phyloP scores from a whole-genome alignment of 768 basidiomycete species.

The Trichaptum fuscoviolaceum region DNA sequence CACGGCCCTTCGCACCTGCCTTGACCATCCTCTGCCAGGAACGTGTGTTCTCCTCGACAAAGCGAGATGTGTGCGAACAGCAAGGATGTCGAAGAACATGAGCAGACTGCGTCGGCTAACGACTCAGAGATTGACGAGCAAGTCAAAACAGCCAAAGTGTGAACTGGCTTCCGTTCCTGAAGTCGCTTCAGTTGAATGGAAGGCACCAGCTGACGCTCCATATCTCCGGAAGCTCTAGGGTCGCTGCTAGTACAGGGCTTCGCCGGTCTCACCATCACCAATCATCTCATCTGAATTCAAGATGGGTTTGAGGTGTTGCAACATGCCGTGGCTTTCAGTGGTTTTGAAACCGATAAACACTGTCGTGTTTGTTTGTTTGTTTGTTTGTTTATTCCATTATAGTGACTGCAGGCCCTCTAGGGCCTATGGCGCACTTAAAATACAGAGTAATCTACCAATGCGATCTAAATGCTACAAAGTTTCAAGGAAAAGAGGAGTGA shows the following conservation, averaged over 20 bases:
- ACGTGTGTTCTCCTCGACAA: not conserved
- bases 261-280: too few species aligned
- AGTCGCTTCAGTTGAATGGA: not conserved
- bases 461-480: not conserved
- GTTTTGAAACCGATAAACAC: too few species aligned
- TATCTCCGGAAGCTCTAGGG: not conserved
- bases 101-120: not conserved
- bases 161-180: not conserved
- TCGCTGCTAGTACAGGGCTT: too few species aligned
- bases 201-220: not conserved
- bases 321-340: too few species aligned
- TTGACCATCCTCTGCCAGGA: not conserved
- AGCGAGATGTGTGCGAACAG: not conserved
- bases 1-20: not conserved
- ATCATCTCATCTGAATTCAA: too few species aligned
- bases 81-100: not conserved
- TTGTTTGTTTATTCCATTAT: slow-evolving; percentile 1
- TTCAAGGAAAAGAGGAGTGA: not conserved
- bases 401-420: not conserved
- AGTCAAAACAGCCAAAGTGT: not conserved
- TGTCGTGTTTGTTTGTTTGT: slow-evolving; percentile 1
- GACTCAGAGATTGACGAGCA: not conserved
- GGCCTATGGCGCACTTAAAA: not conserved
- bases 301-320: too few species aligned
- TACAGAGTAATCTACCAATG: not conserved